These are phyloP conservation scores for Sugiyamaella chiloensis DNA, from an alignment of 805 yeast genomes.

Conservation along the genomic window DNA sequence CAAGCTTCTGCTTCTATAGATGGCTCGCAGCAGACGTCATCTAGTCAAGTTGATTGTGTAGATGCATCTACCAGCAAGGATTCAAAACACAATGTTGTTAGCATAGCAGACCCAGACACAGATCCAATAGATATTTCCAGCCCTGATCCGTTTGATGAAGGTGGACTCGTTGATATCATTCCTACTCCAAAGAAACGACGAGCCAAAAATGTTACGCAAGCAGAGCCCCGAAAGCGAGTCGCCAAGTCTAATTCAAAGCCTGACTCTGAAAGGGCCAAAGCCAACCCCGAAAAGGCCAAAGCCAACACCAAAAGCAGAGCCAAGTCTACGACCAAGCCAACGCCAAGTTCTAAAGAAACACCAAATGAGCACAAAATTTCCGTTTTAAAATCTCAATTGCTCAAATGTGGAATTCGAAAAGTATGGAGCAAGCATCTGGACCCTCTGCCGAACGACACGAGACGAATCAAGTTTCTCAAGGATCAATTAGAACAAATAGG, in stretches of 20 bases:
- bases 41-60: too few relatives aligned
- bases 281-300: background rate
- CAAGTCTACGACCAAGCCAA: background rate
- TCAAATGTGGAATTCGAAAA: slow-evolving; percentile 29
- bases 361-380: slow-evolving; percentile 25
- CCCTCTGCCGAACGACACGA: slow-evolving; percentile 21
- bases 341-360: background rate
- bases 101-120: background rate
- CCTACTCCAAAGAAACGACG: background rate
- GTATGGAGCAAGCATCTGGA: slow-evolving; percentile 26
- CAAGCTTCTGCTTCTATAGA: too few relatives aligned
- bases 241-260: background rate
- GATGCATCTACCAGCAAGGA: too few relatives aligned
- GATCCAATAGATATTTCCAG: background rate
- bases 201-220: background rate
- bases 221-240: background rate
- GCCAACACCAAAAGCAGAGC: background rate
- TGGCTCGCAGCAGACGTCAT: too few relatives aligned
- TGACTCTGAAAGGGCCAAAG: background rate
- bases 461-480: slow-evolving; percentile 21
- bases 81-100: too few relatives aligned
- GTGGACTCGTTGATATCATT: background rate
- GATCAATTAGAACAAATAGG: slow-evolving; percentile 24
- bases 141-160: background rate
- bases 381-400: slow-evolving; percentile 25